Base-by-base conservation (phyloP, 805 yeast genomes). In the Yamadazyma paraphyllophila region DNA sequence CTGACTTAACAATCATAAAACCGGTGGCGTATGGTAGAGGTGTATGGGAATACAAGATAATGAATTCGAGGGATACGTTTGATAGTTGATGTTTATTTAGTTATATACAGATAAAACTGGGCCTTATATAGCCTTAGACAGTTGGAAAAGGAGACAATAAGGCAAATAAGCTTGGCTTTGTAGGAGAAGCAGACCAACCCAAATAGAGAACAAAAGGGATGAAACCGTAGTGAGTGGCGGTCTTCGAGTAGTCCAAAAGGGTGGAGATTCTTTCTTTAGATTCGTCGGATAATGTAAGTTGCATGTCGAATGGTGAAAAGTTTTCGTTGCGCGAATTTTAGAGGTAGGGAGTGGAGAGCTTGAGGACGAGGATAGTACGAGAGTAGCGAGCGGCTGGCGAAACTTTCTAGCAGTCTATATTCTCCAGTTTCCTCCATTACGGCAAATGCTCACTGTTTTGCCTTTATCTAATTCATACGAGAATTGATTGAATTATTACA, bases 191-290 rank as follows among this genome's bases (percentile, higher is more conserved):
- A 40, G 72, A 63, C 74, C 74, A 71, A 15, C 76, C 99, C 58
- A 94, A 74, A 76, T 94, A 94, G 62, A 94, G 75, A 54, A 94
- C 84, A 63, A 94, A 86, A 46, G 99, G 99, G 59, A 94, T 84
- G 88, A 96, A 94, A 39, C 98, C 97, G 69, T 90, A 94, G 71
- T 95, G 99, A 48, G 92, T 87, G 60, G 85, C 78, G 43, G 88
- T 86, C 64, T 89, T 88, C 53, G 96, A 82, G 58, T 88, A 76
- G 57, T 87, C 95, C 56, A 90, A 72, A 52, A 91, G 72, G 66
- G 84, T 88, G 65, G 83, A 71, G 67, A 94, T 80, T 73, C 98
- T 89, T 74, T 94, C 99, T 80, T 86, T 69, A 44, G 71, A 64
- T 57, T 72, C 76, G 59, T 70, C 76, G 29, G 76, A 71, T 58